phyloP scores from a whole-genome alignment of 495 filamentous ascomycete species.

The Neurospora tetrasperma region DNA sequence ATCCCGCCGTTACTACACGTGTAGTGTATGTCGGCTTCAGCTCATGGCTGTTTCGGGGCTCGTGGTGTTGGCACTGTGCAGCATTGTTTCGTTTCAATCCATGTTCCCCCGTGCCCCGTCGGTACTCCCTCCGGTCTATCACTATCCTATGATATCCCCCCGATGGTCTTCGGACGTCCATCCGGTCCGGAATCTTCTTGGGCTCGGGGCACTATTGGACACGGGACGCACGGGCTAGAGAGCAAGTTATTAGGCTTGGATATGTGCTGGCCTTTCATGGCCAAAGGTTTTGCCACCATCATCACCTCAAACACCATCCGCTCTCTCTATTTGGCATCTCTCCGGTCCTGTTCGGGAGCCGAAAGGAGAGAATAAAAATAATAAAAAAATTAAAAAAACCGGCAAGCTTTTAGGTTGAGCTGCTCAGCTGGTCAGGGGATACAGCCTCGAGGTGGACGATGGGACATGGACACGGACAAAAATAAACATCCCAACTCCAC shows the following conservation, averaged over 20 bases:
- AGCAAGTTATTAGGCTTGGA: background rate
- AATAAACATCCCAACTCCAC: background rate
- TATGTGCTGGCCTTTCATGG: background rate
- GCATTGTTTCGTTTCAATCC: background rate
- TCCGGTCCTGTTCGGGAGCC: background rate
- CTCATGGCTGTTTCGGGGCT: background rate
- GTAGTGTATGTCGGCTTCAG: background rate
- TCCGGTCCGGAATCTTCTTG: background rate
- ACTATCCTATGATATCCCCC: background rate
- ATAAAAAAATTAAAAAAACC: background rate
- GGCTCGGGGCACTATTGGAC: background rate
- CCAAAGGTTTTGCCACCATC: background rate
- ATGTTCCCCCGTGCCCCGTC: background rate
- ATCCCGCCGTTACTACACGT: background rate
- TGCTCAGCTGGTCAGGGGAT: background rate
- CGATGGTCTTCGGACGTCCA: background rate
- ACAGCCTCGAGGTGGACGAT: background rate
- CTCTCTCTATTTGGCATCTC: background rate
- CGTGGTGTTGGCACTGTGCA: background rate
- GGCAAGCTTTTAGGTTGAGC: background rate
- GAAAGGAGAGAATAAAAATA: background rate
- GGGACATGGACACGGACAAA: background rate
- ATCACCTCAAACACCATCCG: background rate
- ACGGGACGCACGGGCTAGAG: background rate
- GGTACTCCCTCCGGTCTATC: background rate